Evolutionary conservation across 345 rosid genomes (phyloP), one percentile per base, ranked within the genome.

Genomic region (Aegle marmelos): DNA sequence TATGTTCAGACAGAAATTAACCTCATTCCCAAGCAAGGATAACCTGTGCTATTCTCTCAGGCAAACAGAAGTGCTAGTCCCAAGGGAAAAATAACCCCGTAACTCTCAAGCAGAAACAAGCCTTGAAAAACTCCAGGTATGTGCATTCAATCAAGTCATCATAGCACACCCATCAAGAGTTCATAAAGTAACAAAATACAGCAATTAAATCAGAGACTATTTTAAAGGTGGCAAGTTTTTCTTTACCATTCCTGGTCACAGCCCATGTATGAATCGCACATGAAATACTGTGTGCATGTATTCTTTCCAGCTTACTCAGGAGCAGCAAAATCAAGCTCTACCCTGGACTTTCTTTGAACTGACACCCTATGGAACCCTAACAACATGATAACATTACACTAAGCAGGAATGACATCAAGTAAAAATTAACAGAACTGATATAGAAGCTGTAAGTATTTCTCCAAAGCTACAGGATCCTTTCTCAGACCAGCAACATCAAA

Each of bases 221-320:
- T 0, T 14, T 8, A 50, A 28, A 68, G 31, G 17, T 1, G 6
- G 1, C 34, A 68, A 14, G 57, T 62, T 56, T 54, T 33, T 5
- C 2, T 13, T 33, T 21, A 76, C 62, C 89, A 74, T 90, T 95
- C 99, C 84, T 92, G 98, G 76, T 94, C 97, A 70, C 98, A 96
- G 3, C 99, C 97, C 78, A 94, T 76, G 80, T 90, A 94, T 5
- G 98, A 92, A 79, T 96, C 97, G 24, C 97, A 90, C 97, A 96
- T 96, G 75, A 96, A 92, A 80, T 92, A 91, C 1, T 92, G 86
- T 0, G 89, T 88, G 80, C 88, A 92, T 0, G 88, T 70, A 83
- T 87, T 92, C 89, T 81, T 88, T 72, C 92, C 94, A 2, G 87
- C 68, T 76, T 93, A 97, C 0, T 83, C 67, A n/a, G 98, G 97